phyloP scores from a whole-genome alignment of 192 early-diverging fungal genomes.

The Entophlyctis luteolus region DNA sequence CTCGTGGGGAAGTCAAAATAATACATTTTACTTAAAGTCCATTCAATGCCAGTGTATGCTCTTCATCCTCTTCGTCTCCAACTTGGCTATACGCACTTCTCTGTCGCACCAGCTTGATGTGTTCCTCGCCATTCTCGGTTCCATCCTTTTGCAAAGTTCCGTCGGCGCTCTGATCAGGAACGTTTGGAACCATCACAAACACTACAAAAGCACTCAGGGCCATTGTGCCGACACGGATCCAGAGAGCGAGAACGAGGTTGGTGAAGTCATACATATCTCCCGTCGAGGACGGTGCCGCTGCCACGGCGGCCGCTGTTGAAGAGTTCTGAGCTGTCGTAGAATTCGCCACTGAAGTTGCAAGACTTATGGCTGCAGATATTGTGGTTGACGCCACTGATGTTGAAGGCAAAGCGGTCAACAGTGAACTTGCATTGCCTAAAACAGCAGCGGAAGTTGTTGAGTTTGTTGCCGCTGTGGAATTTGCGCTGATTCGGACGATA shows the following conservation, averaged over 20 bases:
- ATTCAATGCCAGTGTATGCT: too few species aligned
- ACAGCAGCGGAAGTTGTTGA: not conserved
- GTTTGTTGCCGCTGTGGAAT: not conserved
- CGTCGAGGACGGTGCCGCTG: not conserved
- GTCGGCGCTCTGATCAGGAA: too few species aligned
- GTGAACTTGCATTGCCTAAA: not conserved
- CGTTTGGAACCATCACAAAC: slow-evolving; percentile 22
- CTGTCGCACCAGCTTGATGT: too few species aligned
- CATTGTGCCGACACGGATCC: slow-evolving; percentile 25
- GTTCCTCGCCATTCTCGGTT: too few species aligned
- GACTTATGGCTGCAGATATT: too few species aligned
- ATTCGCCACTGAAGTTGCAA: too few species aligned
- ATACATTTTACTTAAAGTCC: too few species aligned
- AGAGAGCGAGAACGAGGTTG: slow-evolving; percentile 6
- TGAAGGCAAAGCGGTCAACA: not conserved
- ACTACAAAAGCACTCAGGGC: slow-evolving; percentile 17
- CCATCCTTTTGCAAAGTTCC: too few species aligned
- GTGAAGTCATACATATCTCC: slow-evolving; percentile 26
- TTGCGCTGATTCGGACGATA: not conserved
- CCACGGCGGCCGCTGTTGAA: not conserved
- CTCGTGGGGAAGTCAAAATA: too few species aligned
- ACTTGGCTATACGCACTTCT: too few species aligned
- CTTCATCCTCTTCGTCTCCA: too few species aligned
- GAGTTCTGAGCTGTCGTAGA: too few species aligned
- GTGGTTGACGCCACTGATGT: not conserved